A percentile compares a stretch with the other conserved stretches of the same genome.
These are phyloP conservation scores for Aspergillus baeticus DNA, from an alignment of 495 filamentous ascomycete species.

Conservation along the genomic window DNA sequence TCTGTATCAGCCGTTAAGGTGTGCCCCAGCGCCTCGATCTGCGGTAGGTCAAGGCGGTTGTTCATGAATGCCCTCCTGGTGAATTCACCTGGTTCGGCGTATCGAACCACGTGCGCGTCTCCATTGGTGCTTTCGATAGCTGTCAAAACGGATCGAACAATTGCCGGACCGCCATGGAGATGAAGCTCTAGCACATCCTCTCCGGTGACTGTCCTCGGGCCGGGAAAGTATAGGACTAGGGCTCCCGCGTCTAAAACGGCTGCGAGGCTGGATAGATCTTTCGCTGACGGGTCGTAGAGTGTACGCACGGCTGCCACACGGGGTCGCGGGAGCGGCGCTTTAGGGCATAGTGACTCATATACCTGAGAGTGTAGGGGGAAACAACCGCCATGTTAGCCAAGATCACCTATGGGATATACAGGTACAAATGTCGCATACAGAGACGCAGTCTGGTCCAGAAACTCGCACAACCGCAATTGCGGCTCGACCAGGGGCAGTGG, in stretches of 20 bases:
- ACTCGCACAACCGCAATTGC: slow-evolving; percentile 91
- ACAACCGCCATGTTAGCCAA: slow-evolving; percentile 13
- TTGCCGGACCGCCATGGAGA: slow-evolving; percentile 87
- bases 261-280: slow-evolving; percentile 21
- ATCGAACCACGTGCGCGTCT: slow-evolving; percentile 56
- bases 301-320: slow-evolving; percentile 76
- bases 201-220: slow-evolving; percentile 81
- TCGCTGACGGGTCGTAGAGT: slow-evolving; percentile 62
- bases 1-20: slow-evolving; percentile 85
- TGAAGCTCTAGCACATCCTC: slow-evolving; percentile 93
- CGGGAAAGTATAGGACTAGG: slow-evolving; percentile 84
- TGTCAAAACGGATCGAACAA: slow-evolving; percentile 77
- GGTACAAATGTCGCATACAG: slow-evolving; percentile 45
- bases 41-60: slow-evolving; percentile 79
- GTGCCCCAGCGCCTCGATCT: slow-evolving; percentile 90
- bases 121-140: slow-evolving; percentile 61
- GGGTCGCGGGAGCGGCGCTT: slow-evolving; percentile 60
- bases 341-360: slow-evolving; percentile 73
- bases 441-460: slow-evolving; percentile 73
- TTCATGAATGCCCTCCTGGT: slow-evolving; percentile 91
- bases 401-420: not conserved
- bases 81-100: slow-evolving; percentile 95
- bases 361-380: slow-evolving; percentile 54
- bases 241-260: slow-evolving; percentile 76
- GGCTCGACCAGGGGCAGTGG: slow-evolving; percentile 79